These are phyloP conservation scores for Boletus subcaerulescens DNA, from an alignment of 768 basidiomycete species.

Conservation along the genomic window DNA sequence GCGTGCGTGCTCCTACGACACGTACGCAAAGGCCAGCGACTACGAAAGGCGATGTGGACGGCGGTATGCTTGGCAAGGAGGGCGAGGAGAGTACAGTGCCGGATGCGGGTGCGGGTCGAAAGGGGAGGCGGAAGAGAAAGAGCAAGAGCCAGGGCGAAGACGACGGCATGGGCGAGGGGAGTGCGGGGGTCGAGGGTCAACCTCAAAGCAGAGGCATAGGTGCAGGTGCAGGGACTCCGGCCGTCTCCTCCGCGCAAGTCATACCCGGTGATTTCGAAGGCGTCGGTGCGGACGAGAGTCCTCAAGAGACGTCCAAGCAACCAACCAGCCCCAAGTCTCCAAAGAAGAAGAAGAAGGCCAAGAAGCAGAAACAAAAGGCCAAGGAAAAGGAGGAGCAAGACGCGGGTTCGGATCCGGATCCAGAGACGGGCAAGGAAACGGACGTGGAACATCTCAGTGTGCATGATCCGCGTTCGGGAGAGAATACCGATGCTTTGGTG, in stretches of 20 bases:
- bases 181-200: too few relatives aligned
- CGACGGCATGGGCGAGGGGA: not conserved
- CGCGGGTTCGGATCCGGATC: not conserved
- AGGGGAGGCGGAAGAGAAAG: not conserved
- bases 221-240: too few relatives aligned
- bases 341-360: slow-evolving; percentile 46
- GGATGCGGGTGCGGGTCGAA: not conserved
- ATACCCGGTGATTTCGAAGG: slow-evolving; percentile 17
- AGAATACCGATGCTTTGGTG: slow-evolving; percentile 14
- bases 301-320: slow-evolving; percentile 24
- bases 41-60: too few relatives aligned
- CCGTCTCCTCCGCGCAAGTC: not conserved
- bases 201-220: too few relatives aligned
- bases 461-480: slow-evolving; percentile 5
- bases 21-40: too few relatives aligned
- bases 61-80: too few relatives aligned
- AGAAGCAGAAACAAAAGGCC: slow-evolving; percentile 5
- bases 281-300: not conserved
- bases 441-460: not conserved
- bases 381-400: not conserved
- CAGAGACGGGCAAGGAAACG: slow-evolving; percentile 13
- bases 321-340: slow-evolving; percentile 22
- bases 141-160: not conserved
- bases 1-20: too few relatives aligned
- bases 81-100: not conserved